Evolutionary conservation across 768 basidiomycete genomes (phyloP).

Genomic region (Podaxis mareebaensis): DNA sequence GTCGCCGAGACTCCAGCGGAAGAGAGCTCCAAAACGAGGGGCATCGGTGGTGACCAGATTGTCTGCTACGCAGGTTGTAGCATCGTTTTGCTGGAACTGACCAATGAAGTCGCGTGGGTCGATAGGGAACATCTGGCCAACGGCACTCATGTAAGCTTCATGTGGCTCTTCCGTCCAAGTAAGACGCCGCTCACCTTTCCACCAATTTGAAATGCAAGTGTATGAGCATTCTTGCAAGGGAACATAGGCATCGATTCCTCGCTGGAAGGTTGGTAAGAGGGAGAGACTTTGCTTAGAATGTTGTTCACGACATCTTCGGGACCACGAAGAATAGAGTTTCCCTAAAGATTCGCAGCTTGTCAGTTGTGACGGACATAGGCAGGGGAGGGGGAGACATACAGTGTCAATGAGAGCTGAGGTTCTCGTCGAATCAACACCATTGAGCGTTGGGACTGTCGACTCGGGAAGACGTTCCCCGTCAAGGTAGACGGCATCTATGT

Average conservation of each 20-base stretch:
- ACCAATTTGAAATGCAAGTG: slow-evolving; percentile 62
- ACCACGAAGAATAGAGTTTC: slow-evolving; percentile 72
- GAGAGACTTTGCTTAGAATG: slow-evolving; percentile 41
- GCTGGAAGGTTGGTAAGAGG: slow-evolving; percentile 30
- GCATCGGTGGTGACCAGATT: slow-evolving; percentile 63
- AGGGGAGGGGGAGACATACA: slow-evolving; percentile 32
- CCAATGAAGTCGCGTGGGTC: slow-evolving; percentile 71
- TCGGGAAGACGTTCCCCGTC: slow-evolving; percentile 55
- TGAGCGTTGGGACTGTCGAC: slow-evolving; percentile 46
- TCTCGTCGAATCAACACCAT: slow-evolving; percentile 30
- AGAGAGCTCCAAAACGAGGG: slow-evolving; percentile 50
- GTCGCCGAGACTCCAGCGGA: slow-evolving; percentile 72
- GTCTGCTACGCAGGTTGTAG: slow-evolving; percentile 49
- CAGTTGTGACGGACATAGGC: not conserved
- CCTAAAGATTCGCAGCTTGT: slow-evolving; percentile 35
- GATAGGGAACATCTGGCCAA: slow-evolving; percentile 53
- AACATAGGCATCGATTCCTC: slow-evolving; percentile 31
- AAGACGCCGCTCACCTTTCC: slow-evolving; percentile 40
- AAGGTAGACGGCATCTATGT: slow-evolving; percentile 64
- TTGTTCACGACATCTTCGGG: slow-evolving; percentile 62
- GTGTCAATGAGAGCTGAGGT: slow-evolving; percentile 69
- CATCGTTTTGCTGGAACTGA: slow-evolving; percentile 33
- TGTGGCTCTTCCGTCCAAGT: not conserved
- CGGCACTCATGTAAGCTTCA: not conserved
- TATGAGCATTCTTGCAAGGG: slow-evolving; percentile 56